Conservation (phyloP, 371 early-diverging fungal genomes). For the Mortierella sp. region DNA sequence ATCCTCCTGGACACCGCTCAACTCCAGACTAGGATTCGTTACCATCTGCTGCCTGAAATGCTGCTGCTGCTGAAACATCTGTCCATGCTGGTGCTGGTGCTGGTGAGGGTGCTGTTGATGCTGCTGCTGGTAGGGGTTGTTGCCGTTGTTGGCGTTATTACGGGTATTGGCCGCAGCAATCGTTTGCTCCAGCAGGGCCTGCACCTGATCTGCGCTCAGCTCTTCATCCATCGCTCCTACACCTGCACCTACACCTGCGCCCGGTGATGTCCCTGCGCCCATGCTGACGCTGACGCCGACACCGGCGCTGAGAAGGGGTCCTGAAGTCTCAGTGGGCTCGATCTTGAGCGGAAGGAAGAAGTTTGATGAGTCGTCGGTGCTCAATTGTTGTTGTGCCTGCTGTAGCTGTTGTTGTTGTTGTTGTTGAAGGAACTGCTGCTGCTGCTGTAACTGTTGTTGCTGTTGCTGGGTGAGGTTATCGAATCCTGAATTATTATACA, state of each 20-base stretch:
- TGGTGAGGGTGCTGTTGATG: constrained; percentile 20
- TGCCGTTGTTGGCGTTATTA: constrained; percentile 3
- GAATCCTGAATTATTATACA: constrained; percentile 25
- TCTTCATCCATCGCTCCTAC: constrained; percentile 37
- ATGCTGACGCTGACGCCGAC: not conserved
- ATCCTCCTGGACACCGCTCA: constrained; percentile 48
- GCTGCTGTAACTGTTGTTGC: constrained; percentile 26
- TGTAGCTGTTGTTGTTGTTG: constrained; percentile 19
- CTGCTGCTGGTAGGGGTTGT: constrained; percentile 10
- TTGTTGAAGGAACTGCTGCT: constrained; percentile 13
- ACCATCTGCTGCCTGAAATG: constrained; percentile 26
- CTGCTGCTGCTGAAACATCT: constrained; percentile 26
- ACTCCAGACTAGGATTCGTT: constrained; percentile 31
- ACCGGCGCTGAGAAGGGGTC: not conserved
- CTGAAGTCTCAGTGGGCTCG: constrained; percentile 31
- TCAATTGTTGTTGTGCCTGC: constrained; percentile 21
- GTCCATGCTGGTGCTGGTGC: constrained; percentile 19
- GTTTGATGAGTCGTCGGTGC: constrained; percentile 17
- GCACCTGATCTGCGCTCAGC: constrained; percentile 51
- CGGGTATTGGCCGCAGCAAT: constrained; percentile 42
- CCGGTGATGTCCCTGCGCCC: too few relatives aligned
- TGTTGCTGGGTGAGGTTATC: constrained; percentile 9
- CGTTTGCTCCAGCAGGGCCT: constrained; percentile 52
- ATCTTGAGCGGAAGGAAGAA: constrained; percentile 44
- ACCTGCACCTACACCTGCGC: not conserved